phyloP scores from a whole-genome alignment of 768 basidiomycete species.

The Phlegmacium glaucopus region DNA sequence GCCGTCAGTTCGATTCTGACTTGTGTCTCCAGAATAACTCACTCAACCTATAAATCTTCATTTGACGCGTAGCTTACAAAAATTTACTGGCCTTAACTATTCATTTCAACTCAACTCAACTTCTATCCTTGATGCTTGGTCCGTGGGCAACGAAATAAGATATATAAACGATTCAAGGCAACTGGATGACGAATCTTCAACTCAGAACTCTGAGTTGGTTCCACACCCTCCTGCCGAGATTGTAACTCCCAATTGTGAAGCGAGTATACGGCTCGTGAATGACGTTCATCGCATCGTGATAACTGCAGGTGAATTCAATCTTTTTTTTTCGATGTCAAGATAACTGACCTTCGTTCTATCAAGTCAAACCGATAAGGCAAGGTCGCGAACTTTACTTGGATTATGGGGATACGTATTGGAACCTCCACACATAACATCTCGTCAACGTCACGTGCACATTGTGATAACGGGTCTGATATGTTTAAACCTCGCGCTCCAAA shows the following conservation, averaged over 20 bases:
- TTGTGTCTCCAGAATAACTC: background rate
- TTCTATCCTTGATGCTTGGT: slow-evolving; percentile 34
- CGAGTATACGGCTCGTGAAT: slow-evolving; percentile 1
- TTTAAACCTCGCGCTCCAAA: too few relatives aligned
- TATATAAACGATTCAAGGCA: slow-evolving; percentile 36
- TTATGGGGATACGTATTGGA: too few relatives aligned
- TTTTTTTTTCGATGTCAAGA: background rate
- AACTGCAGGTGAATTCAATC: slow-evolving; percentile 5
- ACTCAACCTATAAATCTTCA: background rate
- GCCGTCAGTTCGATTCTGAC: background rate
- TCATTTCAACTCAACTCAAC: slow-evolving; percentile 6
- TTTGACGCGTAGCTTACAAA: slow-evolving; percentile 9
- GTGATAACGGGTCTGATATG: too few relatives aligned
- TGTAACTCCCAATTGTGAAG: too few relatives aligned
- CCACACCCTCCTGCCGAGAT: too few relatives aligned
- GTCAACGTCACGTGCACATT: too few relatives aligned
- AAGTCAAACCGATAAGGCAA: too few relatives aligned
- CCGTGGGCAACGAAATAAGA: slow-evolving; percentile 40
- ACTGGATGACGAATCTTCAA: slow-evolving; percentile 3
- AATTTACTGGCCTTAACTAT: slow-evolving; percentile 14
- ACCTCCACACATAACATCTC: too few relatives aligned
- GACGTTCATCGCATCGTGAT: slow-evolving; percentile 10
- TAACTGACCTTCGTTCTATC: background rate
- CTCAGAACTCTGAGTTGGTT: slow-evolving; percentile 1
- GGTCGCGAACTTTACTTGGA: too few relatives aligned